Evolutionary conservation across 306 rosid genomes (phyloP), one percentile per base, ranked within the genome.

Genomic region (Trifolium repens): DNA sequence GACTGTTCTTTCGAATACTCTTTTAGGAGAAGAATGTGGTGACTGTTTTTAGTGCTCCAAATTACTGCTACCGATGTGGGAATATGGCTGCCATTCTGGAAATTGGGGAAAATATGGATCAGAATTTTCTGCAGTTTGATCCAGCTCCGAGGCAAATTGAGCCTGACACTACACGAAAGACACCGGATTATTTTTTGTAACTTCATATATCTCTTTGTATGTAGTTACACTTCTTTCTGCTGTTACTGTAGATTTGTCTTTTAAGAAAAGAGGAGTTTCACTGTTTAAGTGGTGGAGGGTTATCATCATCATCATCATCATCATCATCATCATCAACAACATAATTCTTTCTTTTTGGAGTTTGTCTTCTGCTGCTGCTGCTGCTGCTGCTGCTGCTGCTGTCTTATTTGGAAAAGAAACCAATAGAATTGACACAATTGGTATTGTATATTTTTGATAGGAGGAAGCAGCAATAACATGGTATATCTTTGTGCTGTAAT

Each of bases 41-140:
- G 79, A 94, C 98, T 40, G 98, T 94, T 59, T 94, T 94, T 85
- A 94, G 98, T 69, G 98, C 98, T 46, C 98, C 98, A 73, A 94
- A 94, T 76, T 94, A 94, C 81, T 94, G 98, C 71, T 94, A 94
- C 58, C 94, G 97, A 24, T 94, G 98, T 76, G 98, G 98, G 78
- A 94, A 94, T 73, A 94, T 94, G 98, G 98, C 98, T 78, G 98
- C 98, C 39, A 94, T 94, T 53, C 92, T 94, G 81, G 98, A 94
- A 81, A 90, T 94, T 55, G 98, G 97, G 43, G 98, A 94, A 89
- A 87, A 85, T 58, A 94, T 94, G 98, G 98, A 94, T 64, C 98
- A 94, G 90, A 91, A 94, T 82, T 94, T 94, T 82, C 96, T 94
- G 84, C 98, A 94, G 83, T 94, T 94, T 87, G 98, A 94, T 78